Conservation (phyloP, 2,329 filamentous ascomycete genomes). For the Fusarium avenaceum region DNA sequence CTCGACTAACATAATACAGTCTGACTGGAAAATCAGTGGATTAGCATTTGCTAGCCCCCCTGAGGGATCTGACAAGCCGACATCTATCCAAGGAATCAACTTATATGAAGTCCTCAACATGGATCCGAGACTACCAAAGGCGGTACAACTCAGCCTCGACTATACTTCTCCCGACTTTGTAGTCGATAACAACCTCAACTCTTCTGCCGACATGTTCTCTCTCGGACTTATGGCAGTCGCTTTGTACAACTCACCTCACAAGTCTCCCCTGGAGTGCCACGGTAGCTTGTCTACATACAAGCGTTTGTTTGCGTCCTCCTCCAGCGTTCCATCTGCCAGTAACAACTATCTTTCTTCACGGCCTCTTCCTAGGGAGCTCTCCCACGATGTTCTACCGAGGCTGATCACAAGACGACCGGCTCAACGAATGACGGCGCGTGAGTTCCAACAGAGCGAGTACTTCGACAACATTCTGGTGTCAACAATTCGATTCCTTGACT, state of each 20-base stretch:
- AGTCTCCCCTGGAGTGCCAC: constrained; percentile 85
- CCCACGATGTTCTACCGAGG: constrained; percentile 80
- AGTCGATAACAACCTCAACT: constrained; percentile 87
- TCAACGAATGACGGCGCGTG: constrained; percentile 86
- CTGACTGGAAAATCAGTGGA: constrained; percentile 99
- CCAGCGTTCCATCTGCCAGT: constrained; percentile 79
- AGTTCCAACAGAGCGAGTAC: constrained; percentile 95
- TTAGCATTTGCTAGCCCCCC: constrained; percentile 88
- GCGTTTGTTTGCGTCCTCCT: constrained; percentile 82
- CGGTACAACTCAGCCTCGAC: constrained; percentile 91
- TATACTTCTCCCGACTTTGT: constrained; percentile 96
- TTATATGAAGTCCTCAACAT: constrained; percentile 87
- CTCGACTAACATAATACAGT: constrained; percentile 64
- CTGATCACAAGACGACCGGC: constrained; percentile 90
- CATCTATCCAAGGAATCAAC: constrained; percentile 82
- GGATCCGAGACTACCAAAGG: constrained; percentile 83
- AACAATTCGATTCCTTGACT: constrained; percentile 94
- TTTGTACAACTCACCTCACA: constrained; percentile 94
- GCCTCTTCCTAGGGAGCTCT: constrained; percentile 83
- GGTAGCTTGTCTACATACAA: constrained; percentile 88
- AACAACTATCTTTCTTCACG: constrained; percentile 90
- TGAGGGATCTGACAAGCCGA: constrained; percentile 79
- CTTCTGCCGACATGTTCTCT: constrained; percentile 92
- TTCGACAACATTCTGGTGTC: constrained; percentile 98
- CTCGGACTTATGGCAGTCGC: constrained; percentile 89